Percentiles rank a stretch among this genome's conserved stretches.
phyloP scores from a whole-genome alignment of 495 filamentous ascomycete species.

The Penicillium soppii region DNA sequence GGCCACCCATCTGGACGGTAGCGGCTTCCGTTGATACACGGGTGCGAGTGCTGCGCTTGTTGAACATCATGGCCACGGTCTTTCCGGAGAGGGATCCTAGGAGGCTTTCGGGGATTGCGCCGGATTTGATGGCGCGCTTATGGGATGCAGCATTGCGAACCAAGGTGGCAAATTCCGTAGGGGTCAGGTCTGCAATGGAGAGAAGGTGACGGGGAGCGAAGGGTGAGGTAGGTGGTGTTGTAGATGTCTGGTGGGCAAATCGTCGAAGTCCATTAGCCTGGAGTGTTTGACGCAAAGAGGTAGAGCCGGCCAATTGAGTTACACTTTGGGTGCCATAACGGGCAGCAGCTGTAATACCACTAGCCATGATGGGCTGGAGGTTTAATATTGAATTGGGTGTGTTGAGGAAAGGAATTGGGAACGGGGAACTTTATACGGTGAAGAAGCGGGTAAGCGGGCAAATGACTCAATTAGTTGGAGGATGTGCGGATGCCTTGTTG shows the following conservation, averaged over 20 bases:
- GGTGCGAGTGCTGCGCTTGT: conserved; percentile 89
- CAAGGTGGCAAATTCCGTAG: conserved; percentile 74
- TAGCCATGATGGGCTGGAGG: conserved; percentile 30
- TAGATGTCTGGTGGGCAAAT: conserved; percentile 36
- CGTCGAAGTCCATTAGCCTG: conserved; percentile 36
- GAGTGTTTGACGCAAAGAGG: conserved; percentile 32
- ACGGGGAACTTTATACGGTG: neutral
- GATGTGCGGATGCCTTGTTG: conserved; percentile 9
- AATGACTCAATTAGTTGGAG: conserved; percentile 23
- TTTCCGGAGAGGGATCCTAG: conserved; percentile 62
- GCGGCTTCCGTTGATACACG: conserved; percentile 90
- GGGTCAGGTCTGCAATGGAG: conserved; percentile 81
- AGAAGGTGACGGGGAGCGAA: conserved; percentile 78
- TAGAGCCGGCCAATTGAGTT: conserved; percentile 34
- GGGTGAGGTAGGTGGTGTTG: conserved; percentile 41
- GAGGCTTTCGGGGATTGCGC: conserved; percentile 57
- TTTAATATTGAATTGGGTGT: conserved; percentile 1
- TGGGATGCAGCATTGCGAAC: conserved; percentile 75
- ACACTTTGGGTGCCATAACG: conserved; percentile 43
- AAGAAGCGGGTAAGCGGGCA: conserved; percentile 10
- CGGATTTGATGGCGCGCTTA: conserved; percentile 77
- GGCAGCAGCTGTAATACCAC: conserved; percentile 52
- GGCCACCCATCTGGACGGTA: conserved; percentile 76
- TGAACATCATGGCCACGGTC: conserved; percentile 94
- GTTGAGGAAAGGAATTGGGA: conserved; percentile 8